phyloP scores from a whole-genome alignment of 495 filamentous ascomycete genomes.

The Penicillium paxilli region DNA sequence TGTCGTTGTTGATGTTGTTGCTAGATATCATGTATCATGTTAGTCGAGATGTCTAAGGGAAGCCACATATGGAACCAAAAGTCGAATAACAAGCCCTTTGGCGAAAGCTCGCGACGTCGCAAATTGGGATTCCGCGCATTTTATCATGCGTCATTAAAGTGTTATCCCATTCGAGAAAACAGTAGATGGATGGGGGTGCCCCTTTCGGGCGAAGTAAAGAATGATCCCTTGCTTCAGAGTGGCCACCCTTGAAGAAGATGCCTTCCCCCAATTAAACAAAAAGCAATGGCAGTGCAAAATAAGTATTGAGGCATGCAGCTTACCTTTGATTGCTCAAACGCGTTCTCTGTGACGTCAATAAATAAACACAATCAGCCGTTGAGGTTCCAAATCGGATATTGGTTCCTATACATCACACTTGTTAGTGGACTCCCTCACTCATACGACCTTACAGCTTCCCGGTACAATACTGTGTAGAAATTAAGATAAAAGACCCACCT shows the following conservation, averaged over 20 bases:
- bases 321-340: slow-evolving; percentile 18
- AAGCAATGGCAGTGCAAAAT: slow-evolving; percentile 4
- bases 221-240: slow-evolving; percentile 26
- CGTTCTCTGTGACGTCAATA: slow-evolving; percentile 25
- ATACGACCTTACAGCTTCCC: not conserved
- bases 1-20: too few relatives aligned
- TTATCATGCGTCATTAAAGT: slow-evolving; percentile 14
- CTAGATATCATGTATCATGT: slow-evolving; percentile 13
- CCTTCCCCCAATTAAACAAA: too few relatives aligned
- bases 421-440: not conserved
- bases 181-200: slow-evolving; percentile 15
- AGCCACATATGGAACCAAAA: slow-evolving; percentile 1
- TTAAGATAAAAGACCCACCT: not conserved
- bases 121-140: slow-evolving; percentile 11
- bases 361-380: slow-evolving; percentile 17
- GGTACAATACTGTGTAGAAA: too few relatives aligned
- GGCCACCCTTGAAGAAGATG: slow-evolving; percentile 9
- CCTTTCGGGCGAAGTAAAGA: slow-evolving; percentile 10
- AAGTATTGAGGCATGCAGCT: slow-evolving; percentile 15
- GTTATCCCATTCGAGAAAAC: slow-evolving; percentile 14
- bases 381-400: slow-evolving; percentile 3
- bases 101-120: slow-evolving; percentile 4
- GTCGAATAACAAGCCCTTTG: slow-evolving; percentile 1
- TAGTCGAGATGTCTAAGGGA: slow-evolving; percentile 9
- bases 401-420: not conserved